These are phyloP conservation scores for Escovopsis sp. DNA, from an alignment of 2,329 filamentous ascomycete species.

Conservation along the genomic window DNA sequence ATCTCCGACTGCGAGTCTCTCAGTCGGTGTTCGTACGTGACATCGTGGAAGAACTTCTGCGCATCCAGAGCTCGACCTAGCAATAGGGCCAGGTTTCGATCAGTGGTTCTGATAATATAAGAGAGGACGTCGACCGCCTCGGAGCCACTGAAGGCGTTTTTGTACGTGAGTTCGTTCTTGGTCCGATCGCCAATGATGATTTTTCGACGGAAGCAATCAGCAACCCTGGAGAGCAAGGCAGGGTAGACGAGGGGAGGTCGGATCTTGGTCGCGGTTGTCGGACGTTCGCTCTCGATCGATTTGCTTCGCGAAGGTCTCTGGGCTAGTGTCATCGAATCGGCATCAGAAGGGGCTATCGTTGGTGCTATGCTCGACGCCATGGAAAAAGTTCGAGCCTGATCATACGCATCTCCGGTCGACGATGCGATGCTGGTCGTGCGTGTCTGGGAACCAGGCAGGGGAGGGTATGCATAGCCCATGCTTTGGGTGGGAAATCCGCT, in stretches of 20 bases:
- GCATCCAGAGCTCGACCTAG: slow-evolving; percentile 86
- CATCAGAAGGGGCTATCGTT: slow-evolving; percentile 52
- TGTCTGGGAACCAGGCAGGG: slow-evolving; percentile 38
- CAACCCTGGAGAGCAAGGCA: slow-evolving; percentile 82
- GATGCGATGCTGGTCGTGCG: slow-evolving; percentile 49
- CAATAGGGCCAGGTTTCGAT: slow-evolving; percentile 83
- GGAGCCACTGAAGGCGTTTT: slow-evolving; percentile 88
- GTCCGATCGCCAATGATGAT: slow-evolving; percentile 76
- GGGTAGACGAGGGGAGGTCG: slow-evolving; percentile 83
- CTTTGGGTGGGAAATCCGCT: slow-evolving; percentile 23
- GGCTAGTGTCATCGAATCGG: slow-evolving; percentile 31
- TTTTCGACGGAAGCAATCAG: slow-evolving; percentile 80
- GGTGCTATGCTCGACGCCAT: slow-evolving; percentile 76
- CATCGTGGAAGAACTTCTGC: slow-evolving; percentile 98
- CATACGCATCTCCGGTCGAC: slow-evolving; percentile 29
- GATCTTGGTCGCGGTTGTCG: slow-evolving; percentile 43
- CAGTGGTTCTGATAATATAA: slow-evolving; percentile 93
- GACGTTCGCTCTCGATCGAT: slow-evolving; percentile 39
- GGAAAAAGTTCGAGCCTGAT: slow-evolving; percentile 61
- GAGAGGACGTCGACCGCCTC: slow-evolving; percentile 92
- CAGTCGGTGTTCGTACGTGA: slow-evolving; percentile 90
- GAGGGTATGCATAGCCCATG: slow-evolving; percentile 20
- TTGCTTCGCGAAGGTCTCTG: slow-evolving; percentile 44
- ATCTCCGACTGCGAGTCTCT: slow-evolving; percentile 90
- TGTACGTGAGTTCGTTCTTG: slow-evolving; percentile 95